Conservation (phyloP, 225 moss, liverwort and hornwort genomes). For the Neckera pumila region DNA sequence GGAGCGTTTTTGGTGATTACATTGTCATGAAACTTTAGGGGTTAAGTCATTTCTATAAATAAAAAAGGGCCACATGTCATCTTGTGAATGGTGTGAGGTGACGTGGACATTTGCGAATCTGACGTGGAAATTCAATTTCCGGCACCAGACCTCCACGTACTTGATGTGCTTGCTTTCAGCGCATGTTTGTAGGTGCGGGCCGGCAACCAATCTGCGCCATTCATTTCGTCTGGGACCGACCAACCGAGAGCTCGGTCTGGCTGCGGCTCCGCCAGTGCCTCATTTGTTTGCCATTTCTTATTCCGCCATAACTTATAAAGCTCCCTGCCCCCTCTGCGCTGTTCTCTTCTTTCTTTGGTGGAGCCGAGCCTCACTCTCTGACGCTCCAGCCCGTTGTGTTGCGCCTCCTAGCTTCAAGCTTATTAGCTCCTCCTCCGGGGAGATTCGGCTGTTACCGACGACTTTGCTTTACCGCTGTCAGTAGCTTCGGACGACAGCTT, state of each 20-base stretch:
- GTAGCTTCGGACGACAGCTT: neutral
- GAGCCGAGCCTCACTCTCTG: neutral
- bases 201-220: constrained; percentile 12
- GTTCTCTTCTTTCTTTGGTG: neutral
- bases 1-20: too few relatives aligned
- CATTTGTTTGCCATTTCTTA: neutral
- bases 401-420: neutral
- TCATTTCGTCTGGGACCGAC: neutral
- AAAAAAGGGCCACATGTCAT: neutral
- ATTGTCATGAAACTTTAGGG: too few relatives aligned
- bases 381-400: neutral
- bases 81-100: neutral
- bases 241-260: neutral
- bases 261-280: neutral
- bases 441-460: neutral
- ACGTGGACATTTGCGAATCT: neutral
- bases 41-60: accelerated
- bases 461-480: neutral
- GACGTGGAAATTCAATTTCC: neutral
- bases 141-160: neutral
- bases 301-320: neutral
- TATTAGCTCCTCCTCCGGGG: neutral
- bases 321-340: neutral
- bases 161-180: neutral
- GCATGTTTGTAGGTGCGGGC: neutral